phyloP scores from a whole-genome alignment of 2,329 filamentous ascomycete genomes.

The Hypoxylon sp. region DNA sequence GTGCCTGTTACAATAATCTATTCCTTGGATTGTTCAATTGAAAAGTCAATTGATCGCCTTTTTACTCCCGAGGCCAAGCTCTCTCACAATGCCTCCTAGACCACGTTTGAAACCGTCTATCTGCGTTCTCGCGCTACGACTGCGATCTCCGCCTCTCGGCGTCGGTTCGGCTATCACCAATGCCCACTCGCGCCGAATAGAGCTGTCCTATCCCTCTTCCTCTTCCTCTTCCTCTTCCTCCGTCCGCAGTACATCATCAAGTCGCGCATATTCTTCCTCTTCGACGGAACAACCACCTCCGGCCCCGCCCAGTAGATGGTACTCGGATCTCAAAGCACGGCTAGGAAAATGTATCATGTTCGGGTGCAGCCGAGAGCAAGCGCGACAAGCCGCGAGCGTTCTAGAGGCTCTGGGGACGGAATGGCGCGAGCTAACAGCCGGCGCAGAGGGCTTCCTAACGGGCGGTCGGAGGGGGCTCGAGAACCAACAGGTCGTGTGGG shows the following conservation, averaged over 20 bases:
- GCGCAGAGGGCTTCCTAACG: conserved; percentile 51
- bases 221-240: background rate
- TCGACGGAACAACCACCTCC: background rate
- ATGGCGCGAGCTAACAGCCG: conserved; percentile 69
- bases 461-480: conserved; percentile 45
- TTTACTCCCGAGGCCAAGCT: background rate
- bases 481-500: conserved; percentile 57
- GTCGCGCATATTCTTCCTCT: conserved; percentile 16
- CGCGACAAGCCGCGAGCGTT: conserved; percentile 71
- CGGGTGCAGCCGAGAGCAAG: conserved; percentile 73
- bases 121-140: background rate
- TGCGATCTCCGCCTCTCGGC: conserved; percentile 30
- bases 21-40: background rate
- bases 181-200: conserved; percentile 11
- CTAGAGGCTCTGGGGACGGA: conserved; percentile 71
- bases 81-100: conserved; percentile 50
- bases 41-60: conserved; percentile 9
- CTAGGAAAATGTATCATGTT: conserved; percentile 83
- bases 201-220: background rate
- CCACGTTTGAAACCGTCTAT: conserved; percentile 39
- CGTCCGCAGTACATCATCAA: background rate
- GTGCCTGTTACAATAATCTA: background rate
- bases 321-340: conserved; percentile 75
- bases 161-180: conserved; percentile 24
- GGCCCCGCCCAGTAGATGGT: conserved; percentile 71